phyloP scores from a whole-genome alignment of 2,329 filamentous ascomycete species.

The Colletotrichum truncatum region DNA sequence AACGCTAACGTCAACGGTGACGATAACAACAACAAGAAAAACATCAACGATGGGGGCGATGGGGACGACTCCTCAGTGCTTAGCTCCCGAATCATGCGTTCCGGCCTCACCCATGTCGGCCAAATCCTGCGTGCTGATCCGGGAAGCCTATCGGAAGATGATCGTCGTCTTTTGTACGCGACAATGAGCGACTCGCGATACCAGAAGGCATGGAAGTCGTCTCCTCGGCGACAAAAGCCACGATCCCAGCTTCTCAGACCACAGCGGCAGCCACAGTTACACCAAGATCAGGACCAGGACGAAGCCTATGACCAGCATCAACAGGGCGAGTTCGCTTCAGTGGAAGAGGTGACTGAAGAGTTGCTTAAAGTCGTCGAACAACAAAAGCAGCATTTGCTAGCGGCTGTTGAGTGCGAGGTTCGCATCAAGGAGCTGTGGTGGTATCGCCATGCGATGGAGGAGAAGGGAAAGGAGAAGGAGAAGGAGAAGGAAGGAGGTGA shows the following conservation, averaged over 20 bases:
- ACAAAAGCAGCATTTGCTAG: background rate
- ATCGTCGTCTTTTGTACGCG: background rate
- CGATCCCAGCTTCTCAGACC: too few relatives aligned
- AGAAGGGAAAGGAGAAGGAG: background rate
- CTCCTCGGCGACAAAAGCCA: too few relatives aligned
- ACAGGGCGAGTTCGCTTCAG: background rate
- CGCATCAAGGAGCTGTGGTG: constrained; percentile 2
- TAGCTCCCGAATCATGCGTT: background rate
- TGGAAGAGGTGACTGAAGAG: background rate
- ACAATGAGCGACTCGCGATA: background rate
- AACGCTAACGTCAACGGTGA: background rate
- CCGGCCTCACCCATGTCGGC: background rate
- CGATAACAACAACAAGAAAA: background rate
- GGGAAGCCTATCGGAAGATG: background rate
- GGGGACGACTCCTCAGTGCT: too few relatives aligned
- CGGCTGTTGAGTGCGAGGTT: background rate
- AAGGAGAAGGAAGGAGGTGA: background rate
- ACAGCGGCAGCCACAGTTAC: background rate
- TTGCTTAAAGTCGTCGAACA: background rate
- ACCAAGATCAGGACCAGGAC: background rate
- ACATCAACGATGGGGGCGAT: too few relatives aligned
- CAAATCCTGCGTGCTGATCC: background rate
- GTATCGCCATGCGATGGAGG: background rate
- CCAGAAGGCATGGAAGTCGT: background rate
- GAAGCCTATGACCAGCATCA: background rate